These are phyloP conservation scores for Madurella mycetomatis DNA, from an alignment of 2,329 filamentous ascomycete genomes.

Conservation along the genomic window DNA sequence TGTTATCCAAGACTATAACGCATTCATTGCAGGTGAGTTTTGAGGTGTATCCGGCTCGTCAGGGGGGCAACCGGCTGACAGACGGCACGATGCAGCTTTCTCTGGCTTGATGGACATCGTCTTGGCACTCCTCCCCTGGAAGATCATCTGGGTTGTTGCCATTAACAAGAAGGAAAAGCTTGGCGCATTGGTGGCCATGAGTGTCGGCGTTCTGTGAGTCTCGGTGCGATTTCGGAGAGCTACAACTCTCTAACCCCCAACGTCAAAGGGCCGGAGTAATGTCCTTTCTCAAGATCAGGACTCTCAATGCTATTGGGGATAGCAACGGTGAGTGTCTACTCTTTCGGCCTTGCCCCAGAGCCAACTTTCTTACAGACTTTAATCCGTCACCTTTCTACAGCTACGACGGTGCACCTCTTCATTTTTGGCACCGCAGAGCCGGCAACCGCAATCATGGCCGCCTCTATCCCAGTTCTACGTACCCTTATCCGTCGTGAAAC, in stretches of 20 bases:
- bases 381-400: background rate
- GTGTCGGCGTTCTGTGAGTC: constrained; percentile 30
- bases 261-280: constrained; percentile 6
- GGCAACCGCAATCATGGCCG: constrained; percentile 10
- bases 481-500: background rate
- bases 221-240: background rate
- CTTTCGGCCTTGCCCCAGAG: background rate
- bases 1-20: constrained; percentile 13
- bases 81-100: constrained; percentile 18
- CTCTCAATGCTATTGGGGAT: constrained; percentile 2
- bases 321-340: background rate
- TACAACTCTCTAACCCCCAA: background rate
- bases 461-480: constrained; percentile 9
- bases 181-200: constrained; percentile 33
- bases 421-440: constrained; percentile 10
- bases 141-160: constrained; percentile 30
- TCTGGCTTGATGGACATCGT: constrained; percentile 30
- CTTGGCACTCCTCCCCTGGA: constrained; percentile 31
- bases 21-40: constrained; percentile 10
- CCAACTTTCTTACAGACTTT: no score
- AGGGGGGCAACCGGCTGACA: background rate
- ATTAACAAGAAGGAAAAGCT: constrained; percentile 32
- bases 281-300: constrained; percentile 18
- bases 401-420: constrained; percentile 4
- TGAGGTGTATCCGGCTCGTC: background rate